These are phyloP conservation scores for Hyphodiscus hymeniophilus DNA, from an alignment of 495 filamentous ascomycete genomes.

Conservation along the genomic window DNA sequence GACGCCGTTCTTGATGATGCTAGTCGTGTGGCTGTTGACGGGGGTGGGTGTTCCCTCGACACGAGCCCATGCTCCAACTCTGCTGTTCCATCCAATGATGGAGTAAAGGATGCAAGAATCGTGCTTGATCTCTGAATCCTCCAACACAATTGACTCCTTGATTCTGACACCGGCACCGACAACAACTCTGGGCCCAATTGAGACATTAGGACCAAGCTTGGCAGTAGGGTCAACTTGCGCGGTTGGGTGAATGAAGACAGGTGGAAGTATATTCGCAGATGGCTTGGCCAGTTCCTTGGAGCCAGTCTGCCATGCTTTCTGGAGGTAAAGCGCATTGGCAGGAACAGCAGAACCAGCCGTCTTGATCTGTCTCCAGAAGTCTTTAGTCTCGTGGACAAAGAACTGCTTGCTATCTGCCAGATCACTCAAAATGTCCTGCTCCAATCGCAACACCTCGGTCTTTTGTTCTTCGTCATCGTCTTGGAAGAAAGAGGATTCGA, in stretches of 20 bases:
- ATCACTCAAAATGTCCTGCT: slow-evolving; percentile 96
- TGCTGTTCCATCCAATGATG: slow-evolving; percentile 95
- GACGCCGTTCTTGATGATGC: slow-evolving; percentile 91
- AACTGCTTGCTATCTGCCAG: slow-evolving; percentile 97
- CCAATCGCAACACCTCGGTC: slow-evolving; percentile 86
- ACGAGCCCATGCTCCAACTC: slow-evolving; percentile 92
- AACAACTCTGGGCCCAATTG: slow-evolving; percentile 76
- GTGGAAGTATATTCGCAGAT: slow-evolving; percentile 83
- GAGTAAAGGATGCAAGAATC: slow-evolving; percentile 94
- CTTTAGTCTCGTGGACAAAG: slow-evolving; percentile 97
- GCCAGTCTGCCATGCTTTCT: slow-evolving; percentile 81
- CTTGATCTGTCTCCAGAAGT: slow-evolving; percentile 99
- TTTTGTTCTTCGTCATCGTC: slow-evolving; percentile 63
- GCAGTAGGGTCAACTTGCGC: slow-evolving; percentile 88
- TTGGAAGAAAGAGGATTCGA: slow-evolving; percentile 70
- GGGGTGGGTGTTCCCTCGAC: slow-evolving; percentile 95
- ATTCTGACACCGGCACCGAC: slow-evolving; percentile 85
- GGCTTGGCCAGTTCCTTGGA: slow-evolving; percentile 77
- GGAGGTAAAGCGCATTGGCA: slow-evolving; percentile 94
- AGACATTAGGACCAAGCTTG: slow-evolving; percentile 95
- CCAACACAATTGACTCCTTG: slow-evolving; percentile 93
- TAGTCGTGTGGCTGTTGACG: slow-evolving; percentile 82
- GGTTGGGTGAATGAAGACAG: slow-evolving; percentile 96
- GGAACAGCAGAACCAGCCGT: slow-evolving; percentile 96
- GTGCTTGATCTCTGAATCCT: slow-evolving; percentile 93